These are phyloP conservation scores for Fusarium siculi DNA, from an alignment of 2,329 filamentous ascomycete species.

Conservation along the genomic window DNA sequence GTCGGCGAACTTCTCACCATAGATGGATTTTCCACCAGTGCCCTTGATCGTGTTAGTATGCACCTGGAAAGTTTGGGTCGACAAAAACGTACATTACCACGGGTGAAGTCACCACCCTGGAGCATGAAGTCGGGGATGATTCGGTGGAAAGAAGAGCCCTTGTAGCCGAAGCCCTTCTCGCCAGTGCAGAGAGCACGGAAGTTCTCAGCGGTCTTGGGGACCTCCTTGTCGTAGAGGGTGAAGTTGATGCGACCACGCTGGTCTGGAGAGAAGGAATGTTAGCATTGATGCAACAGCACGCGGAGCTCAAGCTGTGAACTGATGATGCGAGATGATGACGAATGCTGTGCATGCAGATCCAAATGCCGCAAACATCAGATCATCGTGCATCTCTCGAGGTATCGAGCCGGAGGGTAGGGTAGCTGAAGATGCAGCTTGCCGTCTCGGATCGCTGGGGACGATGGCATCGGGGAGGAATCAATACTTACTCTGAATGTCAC, in stretches of 20 bases:
- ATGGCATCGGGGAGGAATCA: conserved; percentile 5
- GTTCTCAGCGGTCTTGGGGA: conserved; percentile 89
- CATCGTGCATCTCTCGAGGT: background rate
- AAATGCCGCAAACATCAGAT: background rate
- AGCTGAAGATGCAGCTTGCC: background rate
- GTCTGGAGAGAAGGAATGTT: conserved; percentile 57
- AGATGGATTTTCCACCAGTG: conserved; percentile 93
- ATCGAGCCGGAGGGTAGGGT: background rate
- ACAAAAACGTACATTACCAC: conserved; percentile 77
- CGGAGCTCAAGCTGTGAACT: background rate
- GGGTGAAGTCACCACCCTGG: conserved; percentile 95
- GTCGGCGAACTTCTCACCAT: conserved; percentile 92
- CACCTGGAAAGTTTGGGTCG: background rate
- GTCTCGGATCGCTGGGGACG: conserved; percentile 8
- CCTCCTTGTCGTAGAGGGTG: conserved; percentile 84
- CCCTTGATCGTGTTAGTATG: conserved; percentile 64
- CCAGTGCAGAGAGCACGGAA: conserved; percentile 86
- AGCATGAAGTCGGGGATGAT: conserved; percentile 96
- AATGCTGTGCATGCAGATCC: conserved; percentile 8
- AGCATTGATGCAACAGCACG: conserved; percentile 16
- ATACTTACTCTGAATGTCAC: conserved; percentile 68
- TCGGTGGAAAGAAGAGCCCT: conserved; percentile 87
- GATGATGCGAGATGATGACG: conserved; percentile 18
- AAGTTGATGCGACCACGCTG: conserved; percentile 87
- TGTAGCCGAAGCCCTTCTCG: conserved; percentile 85